Evolutionary conservation across 805 yeast species (phyloP), one percentile per base, ranked within the genome.

Genomic region (Barnettozyma botsteinii): DNA sequence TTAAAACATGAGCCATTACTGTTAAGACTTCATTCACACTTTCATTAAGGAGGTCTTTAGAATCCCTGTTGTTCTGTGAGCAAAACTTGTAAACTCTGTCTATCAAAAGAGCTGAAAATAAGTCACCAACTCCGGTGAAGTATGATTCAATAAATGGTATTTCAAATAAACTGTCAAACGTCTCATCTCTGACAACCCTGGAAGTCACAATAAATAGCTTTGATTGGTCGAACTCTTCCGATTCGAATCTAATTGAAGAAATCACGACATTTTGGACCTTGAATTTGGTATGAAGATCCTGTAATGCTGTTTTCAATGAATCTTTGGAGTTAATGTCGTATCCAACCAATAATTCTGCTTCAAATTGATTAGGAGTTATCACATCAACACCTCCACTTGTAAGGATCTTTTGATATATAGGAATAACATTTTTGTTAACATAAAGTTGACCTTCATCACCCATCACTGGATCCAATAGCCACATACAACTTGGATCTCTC

Each of bases 51-150:
- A 66, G 50, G 26, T 45, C 47, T 21, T 21, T 21, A 11, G 24
- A 9, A 22, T 26, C 31, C 7, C 35, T n/a, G 3, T 13, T 18
- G 5, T 25, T 14, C 33, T 34, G 22, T 20, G 26, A 26, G 29
- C 49, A 32, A n/a, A 49, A 47, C 30, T 57, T 57, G 49, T 60
- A 65, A 22, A 80, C 64, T 49, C 85, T 72, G 58, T 83, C 94
- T 6, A 85, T 51, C 24, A 88, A 59, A 29, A 89, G 59, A 0
- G 95, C 91, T 0, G 95, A 81, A 52, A 91, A 89, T 31, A 89
- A 61, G 54, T 89, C 98, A 7, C 98, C 98, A 0, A 93, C 95
- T 2, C 98, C 98, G 0, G 96, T 86, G 62, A 89, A 91, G 58
- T 91, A 87, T 5, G 91, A 80, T 40, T 81, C 77, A 31, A 86